These are phyloP conservation scores for Verticillium tricorpus DNA, from an alignment of 2,329 filamentous ascomycete species.

Conservation along the genomic window DNA sequence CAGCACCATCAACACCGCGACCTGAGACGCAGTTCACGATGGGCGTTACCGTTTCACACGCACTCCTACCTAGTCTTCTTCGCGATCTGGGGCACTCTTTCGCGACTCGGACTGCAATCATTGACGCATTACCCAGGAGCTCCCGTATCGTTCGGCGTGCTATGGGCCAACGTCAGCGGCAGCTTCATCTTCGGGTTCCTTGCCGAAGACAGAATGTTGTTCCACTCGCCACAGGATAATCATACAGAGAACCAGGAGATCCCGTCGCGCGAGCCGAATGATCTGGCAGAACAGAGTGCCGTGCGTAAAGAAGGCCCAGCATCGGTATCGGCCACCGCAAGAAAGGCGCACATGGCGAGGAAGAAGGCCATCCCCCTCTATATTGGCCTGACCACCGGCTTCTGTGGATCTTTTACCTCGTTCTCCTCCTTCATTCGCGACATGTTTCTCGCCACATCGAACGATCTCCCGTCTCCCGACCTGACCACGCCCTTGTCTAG, in stretches of 20 bases:
- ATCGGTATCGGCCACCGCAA: constrained; percentile 38
- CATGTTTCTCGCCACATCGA: constrained; percentile 72
- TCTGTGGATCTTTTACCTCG: constrained; percentile 85
- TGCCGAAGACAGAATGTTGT: constrained; percentile 70
- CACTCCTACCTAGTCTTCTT: constrained; percentile 82
- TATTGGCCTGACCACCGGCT: constrained; percentile 79
- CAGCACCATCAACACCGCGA: background rate
- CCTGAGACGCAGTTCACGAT: constrained; percentile 34
- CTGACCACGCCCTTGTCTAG: constrained; percentile 36
- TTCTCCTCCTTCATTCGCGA: constrained; percentile 86
- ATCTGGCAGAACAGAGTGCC: background rate
- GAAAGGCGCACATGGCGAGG: constrained; percentile 53
- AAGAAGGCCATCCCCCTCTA: constrained; percentile 90
- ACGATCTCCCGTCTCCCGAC: constrained; percentile 53
- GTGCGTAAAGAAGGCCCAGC: constrained; percentile 6
- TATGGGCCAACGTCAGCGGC: constrained; percentile 87
- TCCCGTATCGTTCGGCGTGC: constrained; percentile 65
- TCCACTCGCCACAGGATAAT: constrained; percentile 35
- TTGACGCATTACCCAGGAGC: constrained; percentile 76
- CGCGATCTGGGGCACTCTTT: constrained; percentile 77
- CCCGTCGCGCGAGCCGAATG: background rate
- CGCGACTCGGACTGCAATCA: constrained; percentile 73
- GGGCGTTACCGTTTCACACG: constrained; percentile 61
- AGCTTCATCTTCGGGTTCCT: constrained; percentile 83
- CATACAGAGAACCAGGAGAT: background rate